These are phyloP conservation scores for Acanthamoeba royreba DNA, from an alignment of 208 protist genomes.

Conservation along the genomic window DNA sequence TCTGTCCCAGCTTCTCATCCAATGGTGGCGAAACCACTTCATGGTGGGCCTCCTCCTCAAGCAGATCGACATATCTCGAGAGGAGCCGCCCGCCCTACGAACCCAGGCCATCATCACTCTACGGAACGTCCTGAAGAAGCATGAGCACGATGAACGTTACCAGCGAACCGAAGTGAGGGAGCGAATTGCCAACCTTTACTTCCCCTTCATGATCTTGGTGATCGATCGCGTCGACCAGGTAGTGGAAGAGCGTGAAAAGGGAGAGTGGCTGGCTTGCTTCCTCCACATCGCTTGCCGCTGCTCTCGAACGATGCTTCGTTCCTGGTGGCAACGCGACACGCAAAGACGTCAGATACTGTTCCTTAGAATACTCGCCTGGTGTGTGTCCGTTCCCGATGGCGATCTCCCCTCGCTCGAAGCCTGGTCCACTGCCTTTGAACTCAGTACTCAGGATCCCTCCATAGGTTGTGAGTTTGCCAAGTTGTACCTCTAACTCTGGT, in stretches of 20 bases:
- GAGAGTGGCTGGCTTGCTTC: slow-evolving; percentile 19
- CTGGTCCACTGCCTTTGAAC: neutral
- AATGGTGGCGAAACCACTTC: slow-evolving; percentile 37
- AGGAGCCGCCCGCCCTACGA: neutral
- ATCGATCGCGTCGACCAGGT: neutral
- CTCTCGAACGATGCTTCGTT: neutral
- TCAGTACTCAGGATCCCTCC: too few relatives aligned
- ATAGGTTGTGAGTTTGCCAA: too few relatives aligned
- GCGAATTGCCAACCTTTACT: neutral
- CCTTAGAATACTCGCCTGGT: neutral
- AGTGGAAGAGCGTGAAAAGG: neutral
- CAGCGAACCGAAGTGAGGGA: neutral
- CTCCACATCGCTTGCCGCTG: neutral
- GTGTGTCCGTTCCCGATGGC: neutral
- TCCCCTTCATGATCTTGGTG: neutral
- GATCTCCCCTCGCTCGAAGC: neutral
- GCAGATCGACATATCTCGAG: slow-evolving; percentile 25
- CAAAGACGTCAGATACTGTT: neutral
- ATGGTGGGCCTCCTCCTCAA: slow-evolving; percentile 55
- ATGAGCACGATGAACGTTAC: neutral
- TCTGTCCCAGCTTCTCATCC: neutral
- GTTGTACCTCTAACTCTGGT: neutral
- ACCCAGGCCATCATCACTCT: slow-evolving; percentile 34
- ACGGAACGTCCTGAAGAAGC: slow-evolving; percentile 10
- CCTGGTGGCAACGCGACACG: neutral